A percentile compares a stretch with the other conserved stretches of the same genome.
Conservation (phyloP, 768 basidiomycete genomes). For the Suillus fuscotomentosus region DNA sequence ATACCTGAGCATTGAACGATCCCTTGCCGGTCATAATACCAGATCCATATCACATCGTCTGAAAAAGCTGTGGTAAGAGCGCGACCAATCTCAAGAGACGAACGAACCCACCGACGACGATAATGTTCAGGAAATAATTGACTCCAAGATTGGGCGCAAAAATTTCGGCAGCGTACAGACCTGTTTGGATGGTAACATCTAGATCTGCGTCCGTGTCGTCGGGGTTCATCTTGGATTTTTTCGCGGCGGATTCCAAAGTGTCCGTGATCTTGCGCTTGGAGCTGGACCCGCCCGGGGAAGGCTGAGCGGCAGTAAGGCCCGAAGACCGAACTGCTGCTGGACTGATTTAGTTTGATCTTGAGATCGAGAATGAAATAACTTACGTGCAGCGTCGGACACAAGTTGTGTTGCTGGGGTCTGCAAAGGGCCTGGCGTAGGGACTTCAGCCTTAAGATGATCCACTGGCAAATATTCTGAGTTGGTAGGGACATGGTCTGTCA, state of each 20-base stretch:
- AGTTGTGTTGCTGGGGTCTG: no score
- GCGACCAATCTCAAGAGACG: background rate
- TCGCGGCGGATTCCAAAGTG: background rate
- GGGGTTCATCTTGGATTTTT: background rate
- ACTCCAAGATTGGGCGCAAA: background rate
- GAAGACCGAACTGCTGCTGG: background rate
- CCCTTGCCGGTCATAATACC: background rate
- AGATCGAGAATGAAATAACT: no score
- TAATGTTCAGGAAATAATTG: background rate
- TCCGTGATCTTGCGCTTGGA: background rate
- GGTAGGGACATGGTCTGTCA: no score
- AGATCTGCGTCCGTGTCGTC: background rate
- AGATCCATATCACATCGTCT: conserved; percentile 4
- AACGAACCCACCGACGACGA: background rate
- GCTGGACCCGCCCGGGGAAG: no score
- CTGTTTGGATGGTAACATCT: background rate
- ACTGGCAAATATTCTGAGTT: no score
- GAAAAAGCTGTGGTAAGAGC: background rate
- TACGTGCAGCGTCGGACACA: no score
- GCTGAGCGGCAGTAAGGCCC: no score
- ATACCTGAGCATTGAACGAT: background rate
- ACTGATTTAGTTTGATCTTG: background rate
- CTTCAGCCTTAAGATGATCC: no score
- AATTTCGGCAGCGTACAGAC: background rate
- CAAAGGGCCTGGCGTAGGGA: no score